Conservation (phyloP, 192 early-diverging fungal genomes). For the Coemansia erecta region DNA sequence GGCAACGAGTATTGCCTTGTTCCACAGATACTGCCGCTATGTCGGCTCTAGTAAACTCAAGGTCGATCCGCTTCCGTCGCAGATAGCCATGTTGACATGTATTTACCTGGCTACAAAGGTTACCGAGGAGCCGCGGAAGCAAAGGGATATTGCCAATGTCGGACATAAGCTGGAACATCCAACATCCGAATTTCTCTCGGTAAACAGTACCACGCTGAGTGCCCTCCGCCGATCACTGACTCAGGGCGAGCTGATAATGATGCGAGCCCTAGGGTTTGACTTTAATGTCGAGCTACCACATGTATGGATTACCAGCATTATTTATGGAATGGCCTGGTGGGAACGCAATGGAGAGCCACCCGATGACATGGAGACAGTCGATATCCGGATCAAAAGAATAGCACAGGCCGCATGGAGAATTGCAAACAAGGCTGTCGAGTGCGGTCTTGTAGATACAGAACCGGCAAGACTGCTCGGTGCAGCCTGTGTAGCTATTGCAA, state of each 20-base stretch:
- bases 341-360: conserved; percentile 23
- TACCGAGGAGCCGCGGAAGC: conserved; percentile 42
- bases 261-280: conserved; percentile 28
- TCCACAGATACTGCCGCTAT: conserved; percentile 28
- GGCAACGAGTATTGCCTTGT: conserved; percentile 29
- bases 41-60: not conserved
- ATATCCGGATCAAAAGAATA: conserved; percentile 18
- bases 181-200: conserved; percentile 5
- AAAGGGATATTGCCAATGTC: conserved; percentile 35
- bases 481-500: conserved; percentile 21
- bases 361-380: conserved; percentile 22
- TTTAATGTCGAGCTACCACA: conserved; percentile 37
- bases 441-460: conserved; percentile 25
- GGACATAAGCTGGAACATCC: conserved; percentile 21
- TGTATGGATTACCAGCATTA: conserved; percentile 19
- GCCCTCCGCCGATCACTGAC: conserved; percentile 27
- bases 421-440: conserved; percentile 17
- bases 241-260: conserved; percentile 23
- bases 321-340: conserved; percentile 47
- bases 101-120: conserved; percentile 39
- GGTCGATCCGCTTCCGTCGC: conserved; percentile 9
- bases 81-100: conserved; percentile 28
- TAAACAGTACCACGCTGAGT: conserved; percentile 4
- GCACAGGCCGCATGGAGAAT: conserved; percentile 13
- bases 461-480: conserved; percentile 22